Base-by-base conservation (phyloP, 2,329 filamentous ascomycete genomes). In the Colletotrichum lindemuthianum region DNA sequence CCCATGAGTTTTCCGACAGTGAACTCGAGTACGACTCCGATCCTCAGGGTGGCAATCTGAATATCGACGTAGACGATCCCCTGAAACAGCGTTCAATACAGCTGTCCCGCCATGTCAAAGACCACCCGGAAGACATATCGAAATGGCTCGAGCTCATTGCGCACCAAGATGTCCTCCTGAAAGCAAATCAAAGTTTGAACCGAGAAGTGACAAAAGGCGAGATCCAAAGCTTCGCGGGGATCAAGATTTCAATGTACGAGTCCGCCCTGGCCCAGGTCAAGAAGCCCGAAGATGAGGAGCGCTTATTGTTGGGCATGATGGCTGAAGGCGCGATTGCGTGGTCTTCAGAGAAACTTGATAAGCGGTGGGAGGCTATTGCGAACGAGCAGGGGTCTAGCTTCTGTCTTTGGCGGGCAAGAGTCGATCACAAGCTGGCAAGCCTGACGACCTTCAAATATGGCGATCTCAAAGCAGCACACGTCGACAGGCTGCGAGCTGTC, bases 231-330 rank as follows among this genome's bases (percentile, higher is more conserved):
- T 86, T 92, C 59, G 89, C 92, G 4, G 90, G 96, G 68, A 88
- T 97, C 59, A 95, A 92, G 69, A 79, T 97, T 2, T 88, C 90
- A 2, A 87, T 97, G 66, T 92, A 94, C 65, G 88, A 95, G 68
- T 89, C 92, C 66, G 94, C 94, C 0, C 75, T 97, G 8, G 78
- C 81, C 10, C 85, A 90, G 49, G 81, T 86, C 6, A 68, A 69
- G 4, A 73, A 74, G 1, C 76, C 79, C 1, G 70, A 78, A 40
- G 82, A 84, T 45, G 84, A 86, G 13, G 85, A 91, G 64, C 78
- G 77, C 8, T 81, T 97, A 1, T 74, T 93, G 7, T 75, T 91
- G 9, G 88, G 86, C 4, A 81, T 93, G 60, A 89, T 97, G 83
- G 82, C 84, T 8, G 91, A 96, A 74, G 92, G 92, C 0, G 76